These are phyloP conservation scores for Sporothrix humicola DNA, from an alignment of 2,329 filamentous ascomycete species.

Conservation along the genomic window DNA sequence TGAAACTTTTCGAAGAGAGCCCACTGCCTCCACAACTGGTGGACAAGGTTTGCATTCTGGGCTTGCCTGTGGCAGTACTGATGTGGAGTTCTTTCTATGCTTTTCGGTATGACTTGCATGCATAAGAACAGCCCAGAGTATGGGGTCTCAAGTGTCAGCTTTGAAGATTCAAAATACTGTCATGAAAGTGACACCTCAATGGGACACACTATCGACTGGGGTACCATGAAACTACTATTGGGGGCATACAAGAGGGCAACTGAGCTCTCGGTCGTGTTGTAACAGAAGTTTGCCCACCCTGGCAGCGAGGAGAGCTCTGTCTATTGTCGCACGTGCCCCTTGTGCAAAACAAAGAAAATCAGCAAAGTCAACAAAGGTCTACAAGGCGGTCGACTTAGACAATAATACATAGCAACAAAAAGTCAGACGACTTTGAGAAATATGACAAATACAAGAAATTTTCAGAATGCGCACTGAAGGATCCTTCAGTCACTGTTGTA, in stretches of 20 bases:
- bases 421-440: neutral
- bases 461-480: neutral
- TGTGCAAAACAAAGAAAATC: neutral
- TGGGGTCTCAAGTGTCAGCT: neutral
- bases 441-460: neutral
- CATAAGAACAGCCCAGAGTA: neutral
- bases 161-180: neutral
- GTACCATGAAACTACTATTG: neutral
- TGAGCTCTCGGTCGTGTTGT: too few species aligned
- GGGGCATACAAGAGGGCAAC: neutral
- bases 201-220: too few species aligned
- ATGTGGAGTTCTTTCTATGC: neutral
- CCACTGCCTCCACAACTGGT: neutral
- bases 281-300: too few species aligned
- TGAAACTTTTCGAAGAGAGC: neutral
- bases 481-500: neutral
- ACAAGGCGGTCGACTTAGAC: neutral
- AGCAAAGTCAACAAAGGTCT: slow-evolving; percentile 18
- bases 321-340: slow-evolving; percentile 1
- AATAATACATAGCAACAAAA: neutral
- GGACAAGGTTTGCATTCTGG: neutral
- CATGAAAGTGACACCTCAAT: too few species aligned
- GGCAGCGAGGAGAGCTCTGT: slow-evolving; percentile 11
- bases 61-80: too few species aligned
- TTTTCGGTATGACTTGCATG: neutral